These are phyloP conservation scores for Paraurostyla sp. DNA, from an alignment of 73 alveolate species.

Conservation along the genomic window DNA sequence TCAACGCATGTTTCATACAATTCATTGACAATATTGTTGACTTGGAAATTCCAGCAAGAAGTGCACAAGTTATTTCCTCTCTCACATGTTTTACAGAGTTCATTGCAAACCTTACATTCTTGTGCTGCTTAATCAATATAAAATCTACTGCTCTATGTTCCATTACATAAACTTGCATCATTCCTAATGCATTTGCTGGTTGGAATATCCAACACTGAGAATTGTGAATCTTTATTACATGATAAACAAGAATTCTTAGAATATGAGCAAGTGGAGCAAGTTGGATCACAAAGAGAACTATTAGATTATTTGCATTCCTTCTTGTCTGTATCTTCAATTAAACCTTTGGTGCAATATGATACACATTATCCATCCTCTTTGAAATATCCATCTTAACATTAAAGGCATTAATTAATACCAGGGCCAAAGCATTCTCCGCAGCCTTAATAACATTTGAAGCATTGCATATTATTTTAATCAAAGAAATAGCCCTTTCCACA, in stretches of 20 bases:
- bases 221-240: neutral
- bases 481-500: conserved; percentile 75
- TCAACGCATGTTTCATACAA: conserved; percentile 63
- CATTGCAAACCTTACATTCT: conserved; percentile 34
- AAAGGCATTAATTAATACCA: conserved; percentile 57
- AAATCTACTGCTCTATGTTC: neutral
- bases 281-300: neutral
- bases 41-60: conserved; percentile 41
- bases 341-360: conserved; percentile 62
- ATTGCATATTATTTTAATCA: neutral
- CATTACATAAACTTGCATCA: conserved; percentile 10
- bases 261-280: conserved; percentile 33
- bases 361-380: conserved; percentile 62
- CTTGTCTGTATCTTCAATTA: neutral
- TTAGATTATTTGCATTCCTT: conserved; percentile 6
- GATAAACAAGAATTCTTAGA: conserved; percentile 32
- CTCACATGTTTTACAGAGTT: conserved; percentile 49
- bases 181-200: conserved; percentile 28
- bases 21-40: conserved; percentile 9
- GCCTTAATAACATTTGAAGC: conserved; percentile 56
- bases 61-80: conserved; percentile 24
- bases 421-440: conserved; percentile 66
- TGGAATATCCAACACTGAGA: neutral
- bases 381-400: conserved; percentile 52
- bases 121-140: conserved; percentile 6